Evolutionary conservation across 2,329 filamentous ascomycete species (phyloP).

Genomic region (Cryphonectria nitschkei): DNA sequence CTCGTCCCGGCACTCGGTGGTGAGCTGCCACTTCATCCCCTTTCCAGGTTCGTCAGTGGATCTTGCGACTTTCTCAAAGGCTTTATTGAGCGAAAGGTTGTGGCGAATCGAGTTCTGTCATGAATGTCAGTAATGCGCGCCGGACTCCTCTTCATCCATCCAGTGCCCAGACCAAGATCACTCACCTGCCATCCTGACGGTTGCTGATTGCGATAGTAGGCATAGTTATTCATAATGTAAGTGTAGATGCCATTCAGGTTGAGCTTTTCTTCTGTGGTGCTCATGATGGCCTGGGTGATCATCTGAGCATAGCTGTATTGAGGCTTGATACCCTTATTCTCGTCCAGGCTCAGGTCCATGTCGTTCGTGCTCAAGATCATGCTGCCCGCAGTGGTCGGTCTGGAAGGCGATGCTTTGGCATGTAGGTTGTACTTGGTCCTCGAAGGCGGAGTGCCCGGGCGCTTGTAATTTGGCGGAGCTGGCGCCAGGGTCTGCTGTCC

Average conservation of each 20-base stretch:
- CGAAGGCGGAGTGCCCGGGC: slow-evolving; percentile 64
- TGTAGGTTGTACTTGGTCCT: slow-evolving; percentile 40
- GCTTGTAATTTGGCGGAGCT: slow-evolving; percentile 62
- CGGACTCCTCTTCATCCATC: too few relatives aligned
- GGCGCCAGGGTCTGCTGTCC: slow-evolving; percentile 58
- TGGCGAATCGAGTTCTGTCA: slow-evolving; percentile 90
- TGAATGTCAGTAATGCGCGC: slow-evolving; percentile 17
- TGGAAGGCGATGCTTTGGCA: slow-evolving; percentile 45
- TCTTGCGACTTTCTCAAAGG: slow-evolving; percentile 90
- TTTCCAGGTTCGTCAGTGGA: slow-evolving; percentile 95
- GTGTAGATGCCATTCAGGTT: slow-evolving; percentile 92
- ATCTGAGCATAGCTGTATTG: slow-evolving; percentile 96
- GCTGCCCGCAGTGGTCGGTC: slow-evolving; percentile 40
- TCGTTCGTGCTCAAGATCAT: slow-evolving; percentile 56
- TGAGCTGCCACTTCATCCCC: slow-evolving; percentile 98
- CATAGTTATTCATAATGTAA: slow-evolving; percentile 88
- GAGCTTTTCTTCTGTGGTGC: slow-evolving; percentile 82
- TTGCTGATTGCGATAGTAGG: slow-evolving; percentile 84
- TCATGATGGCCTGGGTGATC: slow-evolving; percentile 94
- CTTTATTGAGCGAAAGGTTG: slow-evolving; percentile 92
- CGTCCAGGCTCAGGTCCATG: slow-evolving; percentile 80
- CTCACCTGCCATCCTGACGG: slow-evolving; percentile 86
- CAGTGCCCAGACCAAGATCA: slow-evolving; percentile 25
- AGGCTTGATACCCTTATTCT: slow-evolving; percentile 89
- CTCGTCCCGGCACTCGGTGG: slow-evolving; percentile 80